Evolutionary conservation across 2,329 filamentous ascomycete genomes (phyloP).

Genomic region (Colletotrichum chrysophilum): DNA sequence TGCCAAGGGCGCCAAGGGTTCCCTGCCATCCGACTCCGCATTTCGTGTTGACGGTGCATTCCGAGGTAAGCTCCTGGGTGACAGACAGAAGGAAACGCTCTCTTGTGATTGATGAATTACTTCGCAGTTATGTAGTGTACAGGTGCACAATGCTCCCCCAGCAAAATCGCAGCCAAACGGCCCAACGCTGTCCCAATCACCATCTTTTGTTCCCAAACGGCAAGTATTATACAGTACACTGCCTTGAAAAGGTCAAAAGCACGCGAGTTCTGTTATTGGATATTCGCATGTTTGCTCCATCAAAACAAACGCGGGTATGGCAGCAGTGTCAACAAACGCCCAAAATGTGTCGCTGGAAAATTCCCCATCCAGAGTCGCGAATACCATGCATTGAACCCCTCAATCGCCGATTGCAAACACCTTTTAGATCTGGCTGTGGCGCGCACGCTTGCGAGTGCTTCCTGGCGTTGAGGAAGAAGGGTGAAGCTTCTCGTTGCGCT

Average conservation of each 20-base stretch:
- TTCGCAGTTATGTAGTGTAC: background rate
- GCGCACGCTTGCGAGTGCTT: slow-evolving; percentile 62
- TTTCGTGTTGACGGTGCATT: background rate
- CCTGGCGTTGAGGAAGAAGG: slow-evolving; percentile 41
- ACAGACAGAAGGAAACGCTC: background rate
- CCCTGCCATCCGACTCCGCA: background rate
- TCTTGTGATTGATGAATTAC: background rate
- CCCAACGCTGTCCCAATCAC: background rate
- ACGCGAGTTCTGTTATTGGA: background rate
- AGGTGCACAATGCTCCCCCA: background rate
- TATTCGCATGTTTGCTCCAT: background rate
- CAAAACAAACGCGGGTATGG: background rate
- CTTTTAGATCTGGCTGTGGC: slow-evolving; percentile 46
- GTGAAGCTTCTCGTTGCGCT: slow-evolving; percentile 65
- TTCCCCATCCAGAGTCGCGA: background rate
- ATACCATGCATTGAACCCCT: background rate
- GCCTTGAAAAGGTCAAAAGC: background rate
- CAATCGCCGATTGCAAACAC: background rate
- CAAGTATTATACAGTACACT: background rate
- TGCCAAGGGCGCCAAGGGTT: background rate
- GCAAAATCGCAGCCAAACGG: background rate
- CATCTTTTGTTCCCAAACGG: background rate
- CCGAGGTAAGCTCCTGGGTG: background rate
- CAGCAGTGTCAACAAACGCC: background rate
- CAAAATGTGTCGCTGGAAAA: background rate